These are phyloP conservation scores for Raffaelea deltoideospora DNA, from an alignment of 2,329 filamentous ascomycete genomes.

Conservation along the genomic window DNA sequence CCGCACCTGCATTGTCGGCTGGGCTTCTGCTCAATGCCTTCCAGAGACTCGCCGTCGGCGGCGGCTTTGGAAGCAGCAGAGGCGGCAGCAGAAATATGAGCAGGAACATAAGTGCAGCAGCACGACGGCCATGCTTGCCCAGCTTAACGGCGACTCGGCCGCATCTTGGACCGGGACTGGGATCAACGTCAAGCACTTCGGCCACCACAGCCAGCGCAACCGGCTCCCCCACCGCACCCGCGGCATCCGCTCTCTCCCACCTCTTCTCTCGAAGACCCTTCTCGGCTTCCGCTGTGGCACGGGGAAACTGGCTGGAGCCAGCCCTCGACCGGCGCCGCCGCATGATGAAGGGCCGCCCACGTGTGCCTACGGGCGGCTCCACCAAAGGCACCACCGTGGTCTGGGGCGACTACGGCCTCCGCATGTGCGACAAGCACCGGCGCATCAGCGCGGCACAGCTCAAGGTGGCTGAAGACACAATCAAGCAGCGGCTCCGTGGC, in stretches of 20 bases:
- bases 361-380: slow-evolving; percentile 81
- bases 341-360: slow-evolving; percentile 81
- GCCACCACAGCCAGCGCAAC: neutral
- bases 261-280: slow-evolving; percentile 29
- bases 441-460: slow-evolving; percentile 76
- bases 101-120: too few relatives aligned
- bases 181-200: too few relatives aligned
- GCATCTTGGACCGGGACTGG: too few relatives aligned
- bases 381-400: slow-evolving; percentile 86
- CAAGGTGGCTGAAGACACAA: slow-evolving; percentile 85
- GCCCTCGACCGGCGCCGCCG: slow-evolving; percentile 61
- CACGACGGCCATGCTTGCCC: too few relatives aligned
- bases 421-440: slow-evolving; percentile 86
- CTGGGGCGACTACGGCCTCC: slow-evolving; percentile 90
- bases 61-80: too few relatives aligned
- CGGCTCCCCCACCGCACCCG: neutral
- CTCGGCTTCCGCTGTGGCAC: slow-evolving; percentile 46
- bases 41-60: slow-evolving; percentile 28
- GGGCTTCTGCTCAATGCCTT: slow-evolving; percentile 33
- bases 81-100: too few relatives aligned
- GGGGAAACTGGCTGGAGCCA: slow-evolving; percentile 71
- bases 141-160: neutral
- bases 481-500: slow-evolving; percentile 74
- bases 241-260: neutral
- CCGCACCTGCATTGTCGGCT: too few relatives aligned